A percentile compares a stretch with the other conserved stretches of the same genome.
phyloP scores from a whole-genome alignment of 495 filamentous ascomycete genomes.

The Pseudomonodictys pantanalensis region DNA sequence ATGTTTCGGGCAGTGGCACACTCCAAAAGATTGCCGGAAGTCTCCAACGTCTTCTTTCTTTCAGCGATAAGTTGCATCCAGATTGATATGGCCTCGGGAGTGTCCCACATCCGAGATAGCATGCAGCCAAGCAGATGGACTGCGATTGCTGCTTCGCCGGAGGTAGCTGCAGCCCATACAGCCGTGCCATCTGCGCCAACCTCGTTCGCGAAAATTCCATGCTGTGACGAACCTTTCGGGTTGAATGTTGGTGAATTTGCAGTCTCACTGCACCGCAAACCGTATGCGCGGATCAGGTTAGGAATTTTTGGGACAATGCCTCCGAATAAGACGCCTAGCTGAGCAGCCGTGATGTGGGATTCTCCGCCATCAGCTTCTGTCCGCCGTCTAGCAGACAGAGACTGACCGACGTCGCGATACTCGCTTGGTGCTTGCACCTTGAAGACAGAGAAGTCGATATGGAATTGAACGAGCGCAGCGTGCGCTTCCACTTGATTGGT shows the following conservation, averaged over 20 bases:
- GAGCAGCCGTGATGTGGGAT: background rate
- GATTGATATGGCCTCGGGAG: conserved; percentile 9
- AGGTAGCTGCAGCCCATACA: conserved; percentile 40
- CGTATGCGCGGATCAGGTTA: conserved; percentile 4
- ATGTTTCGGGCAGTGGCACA: background rate
- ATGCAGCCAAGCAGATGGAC: conserved; percentile 22
- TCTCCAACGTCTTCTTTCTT: conserved; percentile 25
- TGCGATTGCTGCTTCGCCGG: background rate
- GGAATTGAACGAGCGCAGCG: background rate
- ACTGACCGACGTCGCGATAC: background rate
- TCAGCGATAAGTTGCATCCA: conserved; percentile 25
- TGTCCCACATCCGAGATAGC: conserved; percentile 15
- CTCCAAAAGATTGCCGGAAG: background rate
- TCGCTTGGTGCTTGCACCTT: conserved; percentile 5
- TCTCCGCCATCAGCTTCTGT: conserved; percentile 2
- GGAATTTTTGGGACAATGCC: conserved; percentile 2
- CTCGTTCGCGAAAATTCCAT: conserved; percentile 33
- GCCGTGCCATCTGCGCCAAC: conserved; percentile 37
- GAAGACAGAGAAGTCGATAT: conserved; percentile 10
- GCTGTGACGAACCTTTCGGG: background rate
- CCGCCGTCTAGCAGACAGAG: background rate
- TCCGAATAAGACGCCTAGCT: background rate
- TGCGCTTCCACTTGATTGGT: background rate
- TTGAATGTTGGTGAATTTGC: conserved; percentile 1
- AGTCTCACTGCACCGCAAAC: background rate